A percentile compares a stretch with the other conserved stretches of the same genome.
These are phyloP conservation scores for Austroboletus novae-zelandiae DNA, from an alignment of 1,284 basidiomycete species.

Conservation along the genomic window DNA sequence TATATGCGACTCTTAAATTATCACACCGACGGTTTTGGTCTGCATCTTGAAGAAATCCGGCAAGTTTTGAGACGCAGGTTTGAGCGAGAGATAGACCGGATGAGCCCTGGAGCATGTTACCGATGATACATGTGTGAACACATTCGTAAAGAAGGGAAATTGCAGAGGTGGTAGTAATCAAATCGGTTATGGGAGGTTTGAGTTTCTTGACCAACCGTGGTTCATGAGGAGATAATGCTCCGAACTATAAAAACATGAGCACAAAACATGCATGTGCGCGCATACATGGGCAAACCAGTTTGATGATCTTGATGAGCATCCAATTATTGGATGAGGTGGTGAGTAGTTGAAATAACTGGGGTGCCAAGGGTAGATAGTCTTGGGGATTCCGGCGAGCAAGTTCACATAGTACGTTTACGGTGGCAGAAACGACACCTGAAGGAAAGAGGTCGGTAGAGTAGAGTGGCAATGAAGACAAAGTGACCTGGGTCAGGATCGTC, in stretches of 20 bases:
- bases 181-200: constrained; percentile 87
- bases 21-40: constrained; percentile 85
- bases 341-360: constrained; percentile 92
- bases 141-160: constrained; percentile 98
- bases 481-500: constrained; percentile 82
- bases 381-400: constrained; percentile 77
- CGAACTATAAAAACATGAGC: constrained; percentile 61
- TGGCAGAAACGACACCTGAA: constrained; percentile 85
- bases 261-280: neutral
- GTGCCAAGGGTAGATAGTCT: constrained; percentile 83
- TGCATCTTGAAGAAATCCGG: constrained; percentile 85
- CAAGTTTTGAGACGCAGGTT: constrained; percentile 92
- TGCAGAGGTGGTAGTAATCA: constrained; percentile 94
- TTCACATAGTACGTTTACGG: constrained; percentile 95
- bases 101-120: constrained; percentile 87
- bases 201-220: constrained; percentile 93
- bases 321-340: constrained; percentile 97
- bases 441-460: neutral
- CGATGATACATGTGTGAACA: constrained; percentile 96
- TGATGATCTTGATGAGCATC: constrained; percentile 99
- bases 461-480: constrained; percentile 12
- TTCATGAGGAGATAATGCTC: constrained; percentile 86
- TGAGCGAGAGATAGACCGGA: constrained; percentile 82
- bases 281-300: constrained; percentile 60
- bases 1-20: constrained; percentile 8